Evolutionary conservation across 257 asterid species (phyloP), one percentile per base, ranked within the genome.

Genomic region (Lithospermum erythrorhizon): DNA sequence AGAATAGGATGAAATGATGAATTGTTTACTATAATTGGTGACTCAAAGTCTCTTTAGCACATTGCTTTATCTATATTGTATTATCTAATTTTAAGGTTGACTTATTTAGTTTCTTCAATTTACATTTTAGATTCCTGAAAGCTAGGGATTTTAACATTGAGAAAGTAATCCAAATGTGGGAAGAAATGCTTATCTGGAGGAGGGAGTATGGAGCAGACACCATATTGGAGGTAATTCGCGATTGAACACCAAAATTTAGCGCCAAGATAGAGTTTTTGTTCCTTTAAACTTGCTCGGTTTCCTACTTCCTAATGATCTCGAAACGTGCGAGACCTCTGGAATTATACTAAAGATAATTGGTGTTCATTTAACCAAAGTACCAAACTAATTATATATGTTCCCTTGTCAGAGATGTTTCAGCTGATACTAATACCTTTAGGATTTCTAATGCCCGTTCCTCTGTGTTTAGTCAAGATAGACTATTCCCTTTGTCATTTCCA

Each of bases 141-240:
- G 95, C 96, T 27, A 83, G 93, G 72, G 95, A 87, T 62, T 84
- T 87, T 53, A 60, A 81, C 78, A 65, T 76, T 51, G 81, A 78
- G 32, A 82, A 78, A 70, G 82, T 95, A 69, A 74, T 83, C 59
- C 85, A 72, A 61, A 87, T 84, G 95, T 91, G 98, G 98, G 94
- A 87, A 74, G 96, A 87, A 69, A 85, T 88, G 96, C 95, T 91
- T 70, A 82, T 71, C 55, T 91, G 98, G 98, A 85, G 98, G 76
- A 82, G 64, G 72, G 95, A 79, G 73, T 87, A 57, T 70, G 95
- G 96, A 57, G 67, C 95, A 22, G 98, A 91, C 85, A 82, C 93
- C 73, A 81, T 91, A 58, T 66, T 88, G 80, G 87, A 91, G 90
- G 98, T 87, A 83, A 60, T 58, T 29, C 48, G 41, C 57, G 37